phyloP scores from a whole-genome alignment of 2,329 filamentous ascomycete species.

The Pyrenophora teres region DNA sequence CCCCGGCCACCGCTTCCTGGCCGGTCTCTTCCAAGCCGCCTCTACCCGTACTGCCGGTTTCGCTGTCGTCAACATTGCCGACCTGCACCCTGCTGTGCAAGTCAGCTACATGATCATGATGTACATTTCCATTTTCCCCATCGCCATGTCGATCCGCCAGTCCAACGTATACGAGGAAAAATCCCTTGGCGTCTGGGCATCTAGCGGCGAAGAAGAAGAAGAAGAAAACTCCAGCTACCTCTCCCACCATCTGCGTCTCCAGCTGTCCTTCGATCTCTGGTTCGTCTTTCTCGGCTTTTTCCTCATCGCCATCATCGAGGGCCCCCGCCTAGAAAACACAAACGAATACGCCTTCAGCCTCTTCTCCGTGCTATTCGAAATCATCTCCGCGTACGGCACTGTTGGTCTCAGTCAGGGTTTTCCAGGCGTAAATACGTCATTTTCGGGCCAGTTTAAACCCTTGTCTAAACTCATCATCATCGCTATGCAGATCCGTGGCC shows the following conservation, averaged over 20 bases:
- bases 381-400: constrained; percentile 67
- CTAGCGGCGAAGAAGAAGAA: constrained; percentile 52
- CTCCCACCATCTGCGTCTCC: constrained; percentile 85
- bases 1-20: constrained; percentile 75
- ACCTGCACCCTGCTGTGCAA: constrained; percentile 86
- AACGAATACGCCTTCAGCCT: constrained; percentile 59
- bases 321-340: constrained; percentile 66
- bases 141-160: constrained; percentile 89
- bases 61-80: constrained; percentile 74
- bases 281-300: constrained; percentile 94
- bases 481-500: constrained; percentile 68
- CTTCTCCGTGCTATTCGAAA: constrained; percentile 53
- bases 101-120: constrained; percentile 98
- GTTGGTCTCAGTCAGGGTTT: constrained; percentile 91
- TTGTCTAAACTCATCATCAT: constrained; percentile 70
- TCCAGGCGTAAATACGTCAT: constrained; percentile 72
- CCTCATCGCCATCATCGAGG: constrained; percentile 88
- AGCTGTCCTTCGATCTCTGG: constrained; percentile 97
- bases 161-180: constrained; percentile 98
- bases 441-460: constrained; percentile 79
- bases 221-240: constrained; percentile 78
- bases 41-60: constrained; percentile 92
- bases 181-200: constrained; percentile 73
- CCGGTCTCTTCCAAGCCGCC: constrained; percentile 87
- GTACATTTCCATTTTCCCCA: constrained; percentile 97